Evolutionary conservation across 148 eudicot genomes (phyloP), one percentile per base, ranked within the genome.

Genomic region (Vaccinium darrowii): DNA sequence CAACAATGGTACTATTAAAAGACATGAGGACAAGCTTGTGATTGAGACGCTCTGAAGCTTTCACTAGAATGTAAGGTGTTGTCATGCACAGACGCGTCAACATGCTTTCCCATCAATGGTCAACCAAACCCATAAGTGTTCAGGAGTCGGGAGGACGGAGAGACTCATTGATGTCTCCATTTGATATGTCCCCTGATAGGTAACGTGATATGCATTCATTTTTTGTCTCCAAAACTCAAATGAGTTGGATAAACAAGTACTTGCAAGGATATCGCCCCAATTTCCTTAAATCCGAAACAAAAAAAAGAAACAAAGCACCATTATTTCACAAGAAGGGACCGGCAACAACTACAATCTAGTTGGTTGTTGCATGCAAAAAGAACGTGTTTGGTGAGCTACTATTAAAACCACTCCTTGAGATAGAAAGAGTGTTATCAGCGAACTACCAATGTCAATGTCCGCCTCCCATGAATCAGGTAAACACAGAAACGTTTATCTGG

Each of bases 401-500:
- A 87, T 81, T 86, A 85, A 50, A 90, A 87, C 92, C 87, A 89
- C 88, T 84, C 78, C 82, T 63, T 84, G 69, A 82, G 86, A 56
- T 81, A 43, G 16, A 69, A 69, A 88, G 88, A 67, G 90, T 57
- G 91, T 79, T 86, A 89, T 87, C 89, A 91, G 89, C 91, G 81
- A 88, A 84, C 90, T 88, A 53, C 90, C 87, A 83, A 72, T 57
- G 36, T 84, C 19, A 79, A 47, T 90, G 21, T 91, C 53, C 71
- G 87, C 90, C 91, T 88, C 89, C 88, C 88, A 92, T 88, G 91
- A 90, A 90, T 88, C 91, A 90, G 82, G 86, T 87, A 89, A 89
- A 87, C 86, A 87, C 83, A 39, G 16, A 83, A 39, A 78, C 27
- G 77, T 57, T 88, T 81, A 83, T 36, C 82, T 86, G 90, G 89